Evolutionary conservation across 768 basidiomycete species (phyloP).

Genomic region (Macrolepiota fuliginosa): DNA sequence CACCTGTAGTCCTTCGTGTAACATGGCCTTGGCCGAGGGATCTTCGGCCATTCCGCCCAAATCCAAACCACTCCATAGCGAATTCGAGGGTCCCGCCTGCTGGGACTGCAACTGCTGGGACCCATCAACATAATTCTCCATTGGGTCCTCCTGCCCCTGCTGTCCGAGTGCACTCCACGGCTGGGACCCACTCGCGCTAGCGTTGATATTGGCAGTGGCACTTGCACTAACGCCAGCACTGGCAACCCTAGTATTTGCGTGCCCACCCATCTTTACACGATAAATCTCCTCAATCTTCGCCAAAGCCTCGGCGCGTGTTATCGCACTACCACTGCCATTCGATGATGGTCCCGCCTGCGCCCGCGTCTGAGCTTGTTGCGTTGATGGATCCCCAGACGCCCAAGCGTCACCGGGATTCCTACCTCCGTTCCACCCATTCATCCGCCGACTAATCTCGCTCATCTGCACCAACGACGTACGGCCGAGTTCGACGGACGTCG

Average conservation of each 20-base stretch:
- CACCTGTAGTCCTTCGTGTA: conserved; percentile 72
- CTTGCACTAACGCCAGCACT: neutral
- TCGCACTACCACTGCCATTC: conserved; percentile 2
- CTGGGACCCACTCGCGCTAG: neutral
- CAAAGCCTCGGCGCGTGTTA: conserved; percentile 42
- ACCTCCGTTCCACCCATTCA: conserved; percentile 29
- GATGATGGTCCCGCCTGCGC: neutral
- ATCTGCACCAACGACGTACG: conserved; percentile 72
- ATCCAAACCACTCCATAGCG: neutral
- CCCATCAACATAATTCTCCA: neutral
- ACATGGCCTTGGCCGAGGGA: conserved; percentile 19
- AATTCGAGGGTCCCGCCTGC: neutral
- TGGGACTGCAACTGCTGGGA: conserved; percentile 10
- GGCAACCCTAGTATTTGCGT: conserved; percentile 15
- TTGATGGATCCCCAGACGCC: too few relatives aligned
- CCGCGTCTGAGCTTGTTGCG: too few relatives aligned
- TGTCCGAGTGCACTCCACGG: neutral
- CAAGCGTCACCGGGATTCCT: too few relatives aligned
- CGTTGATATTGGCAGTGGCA: neutral
- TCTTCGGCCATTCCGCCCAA: conserved; percentile 1
- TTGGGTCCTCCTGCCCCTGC: neutral
- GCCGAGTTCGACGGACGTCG: conserved; percentile 40
- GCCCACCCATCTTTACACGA: conserved; percentile 23
- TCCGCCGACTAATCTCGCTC: conserved; percentile 73
- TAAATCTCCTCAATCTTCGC: conserved; percentile 54